Percentiles rank a stretch among this genome's conserved stretches.
phyloP scores from a whole-genome alignment of 192 early-diverging fungal genomes.

The Podila epigama region DNA sequence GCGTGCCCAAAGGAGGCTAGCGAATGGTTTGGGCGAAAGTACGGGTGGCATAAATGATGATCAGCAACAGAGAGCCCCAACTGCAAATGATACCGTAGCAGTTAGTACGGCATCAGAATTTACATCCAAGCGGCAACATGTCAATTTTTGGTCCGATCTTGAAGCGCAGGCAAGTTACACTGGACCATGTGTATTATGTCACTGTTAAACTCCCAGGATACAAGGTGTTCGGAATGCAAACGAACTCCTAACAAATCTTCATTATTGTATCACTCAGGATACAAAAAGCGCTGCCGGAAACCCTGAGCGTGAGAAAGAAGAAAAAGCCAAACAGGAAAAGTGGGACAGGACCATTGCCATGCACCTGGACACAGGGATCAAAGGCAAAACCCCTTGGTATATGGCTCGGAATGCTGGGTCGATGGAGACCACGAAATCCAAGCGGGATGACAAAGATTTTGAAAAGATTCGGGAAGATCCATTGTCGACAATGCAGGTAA shows the following conservation, averaged over 20 bases:
- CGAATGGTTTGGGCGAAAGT: background rate
- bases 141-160: slow-evolving; percentile 68
- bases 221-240: background rate
- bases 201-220: background rate
- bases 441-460: slow-evolving; percentile 9
- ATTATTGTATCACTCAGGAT: too few relatives aligned
- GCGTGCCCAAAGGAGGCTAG: slow-evolving; percentile 43
- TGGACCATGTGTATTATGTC: background rate
- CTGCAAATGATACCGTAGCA: slow-evolving; percentile 5
- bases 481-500: slow-evolving; percentile 26
- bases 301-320: slow-evolving; percentile 64
- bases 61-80: background rate
- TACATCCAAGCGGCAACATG: slow-evolving; percentile 30
- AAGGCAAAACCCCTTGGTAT: slow-evolving; percentile 49
- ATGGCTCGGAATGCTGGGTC: background rate
- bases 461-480: slow-evolving; percentile 52
- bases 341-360: slow-evolving; percentile 66
- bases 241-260: background rate
- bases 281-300: slow-evolving; percentile 46
- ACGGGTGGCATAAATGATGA: background rate
- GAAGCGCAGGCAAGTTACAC: slow-evolving; percentile 50
- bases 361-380: slow-evolving; percentile 65
- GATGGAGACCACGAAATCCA: slow-evolving; percentile 10
- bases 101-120: background rate
- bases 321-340: slow-evolving; percentile 58